These are phyloP conservation scores for Parastagonospora nodorum DNA, from an alignment of 2,329 filamentous ascomycete genomes.

Conservation along the genomic window DNA sequence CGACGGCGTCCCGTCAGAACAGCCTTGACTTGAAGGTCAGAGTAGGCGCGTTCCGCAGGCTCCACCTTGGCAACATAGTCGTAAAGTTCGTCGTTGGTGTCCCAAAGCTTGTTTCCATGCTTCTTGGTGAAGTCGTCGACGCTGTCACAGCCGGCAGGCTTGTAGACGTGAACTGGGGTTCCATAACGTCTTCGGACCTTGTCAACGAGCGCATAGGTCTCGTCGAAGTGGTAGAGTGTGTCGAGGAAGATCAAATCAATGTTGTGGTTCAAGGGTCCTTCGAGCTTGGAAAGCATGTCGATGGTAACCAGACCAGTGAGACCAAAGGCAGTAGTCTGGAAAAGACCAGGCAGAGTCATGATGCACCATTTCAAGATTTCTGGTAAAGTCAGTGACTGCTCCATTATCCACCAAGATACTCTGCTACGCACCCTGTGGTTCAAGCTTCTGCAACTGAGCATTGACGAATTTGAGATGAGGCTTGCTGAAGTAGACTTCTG, in stretches of 20 bases:
- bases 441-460: slow-evolving; percentile 81
- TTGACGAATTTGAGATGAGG: slow-evolving; percentile 91
- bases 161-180: slow-evolving; percentile 85
- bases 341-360: slow-evolving; percentile 86
- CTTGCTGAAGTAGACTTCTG: slow-evolving; percentile 83
- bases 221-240: slow-evolving; percentile 58
- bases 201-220: slow-evolving; percentile 61
- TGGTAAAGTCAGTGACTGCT: slow-evolving; percentile 38
- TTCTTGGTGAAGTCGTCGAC: slow-evolving; percentile 77
- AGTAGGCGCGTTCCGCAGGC: slow-evolving; percentile 88
- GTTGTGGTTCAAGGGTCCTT: slow-evolving; percentile 61
- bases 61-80: slow-evolving; percentile 98
- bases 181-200: slow-evolving; percentile 76
- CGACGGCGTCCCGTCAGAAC: slow-evolving; percentile 90
- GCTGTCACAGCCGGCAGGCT: slow-evolving; percentile 76
- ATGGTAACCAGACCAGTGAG: slow-evolving; percentile 58
- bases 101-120: slow-evolving; percentile 84
- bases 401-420: neutral
- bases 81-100: slow-evolving; percentile 84
- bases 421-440: slow-evolving; percentile 67
- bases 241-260: slow-evolving; percentile 61
- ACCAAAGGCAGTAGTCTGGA: slow-evolving; percentile 58
- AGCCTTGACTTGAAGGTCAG: slow-evolving; percentile 83
- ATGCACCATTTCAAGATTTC: slow-evolving; percentile 93
- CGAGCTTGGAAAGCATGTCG: slow-evolving; percentile 75